Base-by-base conservation (phyloP, 139 green algal genomes). In the Asterochloris erici region DNA sequence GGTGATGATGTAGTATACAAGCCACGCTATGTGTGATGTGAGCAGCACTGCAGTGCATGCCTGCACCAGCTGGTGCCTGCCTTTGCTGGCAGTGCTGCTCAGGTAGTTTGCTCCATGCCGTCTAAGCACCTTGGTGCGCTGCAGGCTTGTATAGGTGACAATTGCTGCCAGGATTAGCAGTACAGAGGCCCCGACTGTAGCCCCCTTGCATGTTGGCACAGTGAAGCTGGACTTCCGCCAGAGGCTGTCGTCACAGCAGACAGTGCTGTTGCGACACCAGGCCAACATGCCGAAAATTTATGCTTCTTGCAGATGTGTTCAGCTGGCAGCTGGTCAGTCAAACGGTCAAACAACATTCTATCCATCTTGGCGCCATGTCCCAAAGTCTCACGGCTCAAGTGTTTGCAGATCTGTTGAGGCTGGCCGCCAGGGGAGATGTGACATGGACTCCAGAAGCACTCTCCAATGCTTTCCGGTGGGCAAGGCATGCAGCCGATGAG, bases 191-290 rank as follows among this genome's bases (percentile, higher is more conserved):
- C 63, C 81, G 1, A 26, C 73, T 16, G 81, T 84, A 24, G 74
- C 81, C 0, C 63, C 27, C 0, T 66, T 80, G 62, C 81, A 84
- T 70, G 81, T 73, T 28, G 73, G 60, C 27, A 84, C 54, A 12
- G 81, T 81, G 38, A 54, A 73, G 66, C 66, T 73, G 19, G 66
- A 21, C 23, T 21, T 73, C 66, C 23, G 21, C 66, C 66, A 73
- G 23, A 73, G 66, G 66, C 66, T 73, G 66, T 73, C 19, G 19
- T 73, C 66, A 73, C 38, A 54, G 38, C 4, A 54, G 38, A 2
- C 38, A 54, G n/a, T n/a, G n/a, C n/a, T n/a, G n/a, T n/a, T n/a
- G n/a, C n/a, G n/a, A n/a, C 38, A 54, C 38, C 38, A 54, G 38
- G 38, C 38, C 38, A 54, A 6, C 38, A 54, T 54, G 38, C 38